Conservation (phyloP, 2,329 filamentous ascomycete species). For the Cercospora citrullina region DNA sequence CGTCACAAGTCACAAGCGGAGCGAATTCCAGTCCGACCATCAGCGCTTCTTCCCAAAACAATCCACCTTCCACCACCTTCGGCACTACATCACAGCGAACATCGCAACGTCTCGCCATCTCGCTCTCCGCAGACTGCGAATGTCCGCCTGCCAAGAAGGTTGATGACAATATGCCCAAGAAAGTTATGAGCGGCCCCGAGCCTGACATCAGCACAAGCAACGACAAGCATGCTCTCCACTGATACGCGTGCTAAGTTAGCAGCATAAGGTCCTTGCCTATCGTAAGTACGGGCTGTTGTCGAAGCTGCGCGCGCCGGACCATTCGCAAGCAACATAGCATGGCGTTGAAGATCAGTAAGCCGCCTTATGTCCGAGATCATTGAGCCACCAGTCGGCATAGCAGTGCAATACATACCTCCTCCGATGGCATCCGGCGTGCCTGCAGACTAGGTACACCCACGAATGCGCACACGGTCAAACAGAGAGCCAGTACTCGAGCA, state of each 20-base stretch:
- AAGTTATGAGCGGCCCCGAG: neutral
- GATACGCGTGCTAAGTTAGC: neutral
- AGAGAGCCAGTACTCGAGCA: neutral
- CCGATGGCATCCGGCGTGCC: neutral
- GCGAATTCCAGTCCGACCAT: neutral
- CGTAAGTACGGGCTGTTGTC: neutral
- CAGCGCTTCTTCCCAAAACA: neutral
- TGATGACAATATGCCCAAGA: neutral
- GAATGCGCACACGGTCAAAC: neutral
- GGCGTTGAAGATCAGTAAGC: neutral
- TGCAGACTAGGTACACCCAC: neutral
- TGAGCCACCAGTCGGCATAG: neutral
- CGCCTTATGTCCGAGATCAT: neutral
- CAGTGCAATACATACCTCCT: neutral
- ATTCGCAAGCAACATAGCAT: neutral
- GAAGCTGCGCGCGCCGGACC: neutral
- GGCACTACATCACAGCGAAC: neutral
- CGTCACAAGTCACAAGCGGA: neutral
- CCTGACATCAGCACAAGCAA: neutral
- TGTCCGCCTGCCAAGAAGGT: neutral
- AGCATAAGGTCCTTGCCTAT: neutral
- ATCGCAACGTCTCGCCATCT: neutral
- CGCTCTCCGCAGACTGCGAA: neutral
- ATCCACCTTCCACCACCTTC: neutral
- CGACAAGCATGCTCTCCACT: neutral